Evolutionary conservation across 495 filamentous ascomycete genomes (phyloP).

Genomic region (Tirmania nivea): DNA sequence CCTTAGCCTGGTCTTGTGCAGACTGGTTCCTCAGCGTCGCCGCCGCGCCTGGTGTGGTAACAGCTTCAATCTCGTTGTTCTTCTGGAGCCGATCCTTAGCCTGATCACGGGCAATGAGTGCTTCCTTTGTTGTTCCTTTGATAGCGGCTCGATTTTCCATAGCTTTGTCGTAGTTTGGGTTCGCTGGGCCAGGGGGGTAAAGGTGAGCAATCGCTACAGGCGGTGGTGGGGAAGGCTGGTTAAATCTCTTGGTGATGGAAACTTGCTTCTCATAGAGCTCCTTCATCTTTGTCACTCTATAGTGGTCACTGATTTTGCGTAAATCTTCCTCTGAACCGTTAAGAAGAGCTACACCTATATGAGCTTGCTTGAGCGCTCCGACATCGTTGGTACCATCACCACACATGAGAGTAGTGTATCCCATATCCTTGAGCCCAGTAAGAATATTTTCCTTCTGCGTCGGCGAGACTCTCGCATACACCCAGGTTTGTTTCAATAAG

Average conservation of each 20-base stretch:
- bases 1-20: slow-evolving; percentile 38
- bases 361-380: slow-evolving; percentile 92
- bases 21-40: slow-evolving; percentile 38
- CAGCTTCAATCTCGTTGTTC: slow-evolving; percentile 33
- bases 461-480: slow-evolving; percentile 92
- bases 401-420: slow-evolving; percentile 97
- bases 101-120: slow-evolving; percentile 19
- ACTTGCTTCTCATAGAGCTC: slow-evolving; percentile 95
- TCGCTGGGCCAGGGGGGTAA: slow-evolving; percentile 74
- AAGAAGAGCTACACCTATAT: slow-evolving; percentile 85
- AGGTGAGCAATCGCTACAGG: slow-evolving; percentile 78
- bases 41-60: slow-evolving; percentile 49
- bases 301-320: slow-evolving; percentile 75
- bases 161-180: slow-evolving; percentile 91
- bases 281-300: slow-evolving; percentile 88
- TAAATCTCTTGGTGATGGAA: slow-evolving; percentile 74
- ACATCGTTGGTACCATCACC: slow-evolving; percentile 98
- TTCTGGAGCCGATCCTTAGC: slow-evolving; percentile 28
- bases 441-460: slow-evolving; percentile 94
- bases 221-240: slow-evolving; percentile 73
- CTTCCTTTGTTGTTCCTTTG: slow-evolving; percentile 35
- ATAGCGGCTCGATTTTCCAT: slow-evolving; percentile 59
- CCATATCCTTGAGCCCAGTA: slow-evolving; percentile 79
- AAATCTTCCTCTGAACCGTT: slow-evolving; percentile 88
- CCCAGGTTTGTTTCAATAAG: slow-evolving; percentile 77